Evolutionary conservation across 1,284 basidiomycete species (phyloP).

Genomic region (Ganoderma resinaceum): DNA sequence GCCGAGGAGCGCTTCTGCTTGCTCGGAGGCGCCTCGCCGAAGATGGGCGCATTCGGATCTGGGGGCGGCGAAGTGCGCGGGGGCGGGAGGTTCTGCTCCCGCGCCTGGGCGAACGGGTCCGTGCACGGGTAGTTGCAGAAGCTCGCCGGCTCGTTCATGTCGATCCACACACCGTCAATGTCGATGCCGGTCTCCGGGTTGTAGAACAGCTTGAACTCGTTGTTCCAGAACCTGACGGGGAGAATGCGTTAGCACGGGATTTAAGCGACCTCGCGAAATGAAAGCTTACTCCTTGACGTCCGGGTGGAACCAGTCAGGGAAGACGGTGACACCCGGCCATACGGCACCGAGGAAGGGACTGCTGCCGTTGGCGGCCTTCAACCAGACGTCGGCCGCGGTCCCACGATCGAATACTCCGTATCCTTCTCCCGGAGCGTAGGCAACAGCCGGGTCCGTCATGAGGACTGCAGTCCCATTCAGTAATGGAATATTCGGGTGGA

Average conservation of each 20-base stretch:
- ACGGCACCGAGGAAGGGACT: conserved; percentile 61
- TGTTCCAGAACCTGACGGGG: conserved; percentile 61
- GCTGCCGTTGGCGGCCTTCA: conserved; percentile 69
- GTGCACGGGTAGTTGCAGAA: conserved; percentile 67
- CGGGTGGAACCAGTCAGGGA: conserved; percentile 75
- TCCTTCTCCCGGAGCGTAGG: conserved; percentile 52
- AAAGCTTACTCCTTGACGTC: conserved; percentile 52
- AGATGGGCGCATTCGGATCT: conserved; percentile 59
- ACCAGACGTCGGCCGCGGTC: conserved; percentile 59
- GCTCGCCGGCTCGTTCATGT: conserved; percentile 77
- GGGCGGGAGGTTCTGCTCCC: conserved; percentile 58
- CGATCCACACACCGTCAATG: conserved; percentile 76
- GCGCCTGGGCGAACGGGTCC: conserved; percentile 63
- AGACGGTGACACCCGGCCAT: conserved; percentile 76
- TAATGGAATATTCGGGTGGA: background rate
- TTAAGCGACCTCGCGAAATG: too few relatives aligned
- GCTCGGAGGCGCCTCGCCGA: conserved; percentile 40
- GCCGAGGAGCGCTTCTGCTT: conserved; percentile 45
- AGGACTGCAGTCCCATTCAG: conserved; percentile 49
- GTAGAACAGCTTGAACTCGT: conserved; percentile 69
- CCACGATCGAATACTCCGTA: conserved; percentile 68
- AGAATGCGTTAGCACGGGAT: background rate
- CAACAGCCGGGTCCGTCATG: conserved; percentile 81
- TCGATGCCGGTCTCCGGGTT: conserved; percentile 60
- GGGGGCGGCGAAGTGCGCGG: conserved; percentile 56